Evolutionary conservation across 768 basidiomycete species (phyloP).

Genomic region (Filobasidium wieringae): DNA sequence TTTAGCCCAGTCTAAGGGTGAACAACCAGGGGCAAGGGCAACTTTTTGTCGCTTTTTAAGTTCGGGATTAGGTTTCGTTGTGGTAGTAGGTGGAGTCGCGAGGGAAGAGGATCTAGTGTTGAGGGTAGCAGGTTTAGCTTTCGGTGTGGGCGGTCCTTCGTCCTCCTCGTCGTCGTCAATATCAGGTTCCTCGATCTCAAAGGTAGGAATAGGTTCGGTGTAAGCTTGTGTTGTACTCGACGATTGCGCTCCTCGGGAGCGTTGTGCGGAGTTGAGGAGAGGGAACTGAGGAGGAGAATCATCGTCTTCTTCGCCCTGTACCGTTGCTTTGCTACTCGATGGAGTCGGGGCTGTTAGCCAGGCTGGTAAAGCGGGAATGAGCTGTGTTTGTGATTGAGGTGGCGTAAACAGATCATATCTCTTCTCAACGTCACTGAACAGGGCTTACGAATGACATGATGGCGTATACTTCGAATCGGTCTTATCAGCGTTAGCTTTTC

Average conservation of each 20-base stretch:
- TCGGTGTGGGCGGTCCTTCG: not conserved
- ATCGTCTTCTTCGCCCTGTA: slow-evolving; percentile 26
- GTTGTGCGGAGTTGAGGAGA: slow-evolving; percentile 35
- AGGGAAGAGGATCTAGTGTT: not conserved
- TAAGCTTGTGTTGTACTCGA: not conserved
- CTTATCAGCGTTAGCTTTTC: no score
- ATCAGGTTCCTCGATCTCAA: slow-evolving; percentile 3
- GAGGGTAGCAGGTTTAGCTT: not conserved
- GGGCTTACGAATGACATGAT: no score
- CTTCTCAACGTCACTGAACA: no score
- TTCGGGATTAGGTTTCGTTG: slow-evolving; percentile 37
- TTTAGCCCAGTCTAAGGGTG: slow-evolving; percentile 85
- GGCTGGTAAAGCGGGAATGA: not conserved
- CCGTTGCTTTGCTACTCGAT: not conserved
- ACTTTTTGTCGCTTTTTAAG: slow-evolving; percentile 60
- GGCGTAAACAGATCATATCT: no score
- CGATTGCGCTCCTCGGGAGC: slow-evolving; percentile 23
- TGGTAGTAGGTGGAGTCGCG: slow-evolving; percentile 24
- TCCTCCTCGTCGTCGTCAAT: not conserved
- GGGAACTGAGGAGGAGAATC: slow-evolving; percentile 38
- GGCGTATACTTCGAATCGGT: no score
- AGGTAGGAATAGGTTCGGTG: not conserved
- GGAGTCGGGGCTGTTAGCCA: not conserved
- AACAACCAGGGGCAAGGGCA: slow-evolving; percentile 77
- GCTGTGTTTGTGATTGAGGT: no score